Base-by-base conservation (phyloP, 768 basidiomycete genomes). In the Tylopilus felleus region DNA sequence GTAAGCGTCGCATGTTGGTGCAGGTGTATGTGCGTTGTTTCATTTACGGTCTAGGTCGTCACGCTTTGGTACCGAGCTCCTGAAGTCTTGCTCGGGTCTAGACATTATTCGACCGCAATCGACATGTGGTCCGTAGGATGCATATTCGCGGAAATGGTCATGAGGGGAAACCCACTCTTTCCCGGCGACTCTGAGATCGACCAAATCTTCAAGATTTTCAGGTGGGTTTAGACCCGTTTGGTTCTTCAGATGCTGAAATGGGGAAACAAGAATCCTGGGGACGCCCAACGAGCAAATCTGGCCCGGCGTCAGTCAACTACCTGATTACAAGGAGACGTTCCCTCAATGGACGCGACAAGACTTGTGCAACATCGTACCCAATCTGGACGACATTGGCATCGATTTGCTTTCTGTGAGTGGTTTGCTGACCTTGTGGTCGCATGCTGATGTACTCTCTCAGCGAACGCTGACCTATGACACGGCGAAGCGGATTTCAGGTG, bases 51-150 rank as follows among this genome's bases (percentile, higher is more conserved):
- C 5, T 67, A 99, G 97, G 97, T 99, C 45, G 97, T 99, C 21
- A 99, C 97, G 10, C 80, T 99, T 36, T 99, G 97, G 97, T 99
- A 99, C 69, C 92, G 97, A 46, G 93, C 96, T 5, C 97, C 97
- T 4, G 97, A 99, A 71, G 96, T 99, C 47, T 77, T 99, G 19
- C 85, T 99, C 2, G 96, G 96, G 28, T 89, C 92, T 5, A 85
- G 95, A 40, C 94, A 98, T 70, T 99, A 99, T 74, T 88, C 93
- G 16, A 99, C 97, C 2, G 92, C 93, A 3, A 90, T 99, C 65
- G 97, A 99, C 74, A 97, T 98, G 93, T 99, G 97, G 97, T 95
- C 93, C n/a, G 96, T 99, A 21, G 97, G 90, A 0, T 98, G 95
- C 67, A 98, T 99, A 69, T 93, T 97, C 66, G 96, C 96, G 8